Percentiles rank a stretch among this genome's conserved stretches.
Evolutionary conservation across 2,329 filamentous ascomycete species (phyloP).

Genomic region (Cryphonectria radicalis): DNA sequence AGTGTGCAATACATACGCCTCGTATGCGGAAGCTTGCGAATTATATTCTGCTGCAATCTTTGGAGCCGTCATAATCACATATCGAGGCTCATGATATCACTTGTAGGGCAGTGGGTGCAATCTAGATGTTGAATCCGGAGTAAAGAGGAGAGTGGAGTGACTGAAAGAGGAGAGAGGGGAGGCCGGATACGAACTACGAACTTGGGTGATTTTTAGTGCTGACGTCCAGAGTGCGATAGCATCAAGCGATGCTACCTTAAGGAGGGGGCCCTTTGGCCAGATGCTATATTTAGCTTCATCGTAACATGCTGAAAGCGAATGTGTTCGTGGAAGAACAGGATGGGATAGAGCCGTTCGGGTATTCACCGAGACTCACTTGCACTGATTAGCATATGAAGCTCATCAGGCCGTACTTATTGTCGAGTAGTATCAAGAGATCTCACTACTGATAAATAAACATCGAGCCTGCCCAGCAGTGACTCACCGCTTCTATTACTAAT

Average conservation of each 20-base stretch:
- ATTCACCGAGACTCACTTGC: no score
- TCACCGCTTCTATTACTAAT: not conserved
- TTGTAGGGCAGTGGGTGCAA: not conserved
- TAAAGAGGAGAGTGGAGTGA: not conserved
- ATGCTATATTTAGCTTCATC: not conserved
- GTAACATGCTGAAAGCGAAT: no score
- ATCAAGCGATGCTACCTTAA: not conserved
- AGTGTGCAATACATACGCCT: conserved; percentile 4
- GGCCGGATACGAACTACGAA: not conserved
- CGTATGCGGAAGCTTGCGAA: conserved; percentile 2
- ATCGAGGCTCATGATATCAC: not conserved
- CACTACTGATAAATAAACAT: not conserved
- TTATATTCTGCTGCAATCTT: not conserved
- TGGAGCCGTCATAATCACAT: not conserved
- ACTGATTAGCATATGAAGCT: no score
- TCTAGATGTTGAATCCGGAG: not conserved
- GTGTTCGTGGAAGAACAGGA: no score
- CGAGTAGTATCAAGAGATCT: no score
- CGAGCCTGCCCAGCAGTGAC: not conserved
- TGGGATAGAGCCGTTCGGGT: no score
- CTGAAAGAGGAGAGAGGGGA: not conserved
- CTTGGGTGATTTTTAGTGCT: not conserved
- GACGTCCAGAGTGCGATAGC: not conserved
- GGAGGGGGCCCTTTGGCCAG: not conserved
- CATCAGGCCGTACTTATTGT: no score